Conservation (phyloP, 2,329 filamentous ascomycete species). For the Shiraia sp. region DNA sequence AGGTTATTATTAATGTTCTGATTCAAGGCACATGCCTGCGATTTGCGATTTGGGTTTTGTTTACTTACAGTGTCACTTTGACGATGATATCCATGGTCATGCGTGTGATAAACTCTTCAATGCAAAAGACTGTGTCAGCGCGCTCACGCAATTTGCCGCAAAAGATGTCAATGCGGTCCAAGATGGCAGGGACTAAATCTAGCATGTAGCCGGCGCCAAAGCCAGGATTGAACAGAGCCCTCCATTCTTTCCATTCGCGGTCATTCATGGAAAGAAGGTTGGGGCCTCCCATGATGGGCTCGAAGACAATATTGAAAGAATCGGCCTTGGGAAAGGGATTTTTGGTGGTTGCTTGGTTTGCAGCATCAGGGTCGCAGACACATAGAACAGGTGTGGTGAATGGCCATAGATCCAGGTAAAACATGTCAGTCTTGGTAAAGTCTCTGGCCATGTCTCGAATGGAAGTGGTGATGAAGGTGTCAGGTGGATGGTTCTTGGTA, state of each 20-base stretch:
- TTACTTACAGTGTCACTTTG: conserved; percentile 8
- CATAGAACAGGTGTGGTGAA: conserved; percentile 14
- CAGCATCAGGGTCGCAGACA: conserved; percentile 8
- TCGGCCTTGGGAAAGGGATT: conserved; percentile 11
- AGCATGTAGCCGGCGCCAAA: conserved; percentile 40
- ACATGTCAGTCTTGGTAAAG: conserved; percentile 8
- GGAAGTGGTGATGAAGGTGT: conserved; percentile 9
- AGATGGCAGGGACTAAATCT: too few species aligned
- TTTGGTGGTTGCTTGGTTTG: conserved; percentile 12
- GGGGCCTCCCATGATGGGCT: conserved; percentile 14
- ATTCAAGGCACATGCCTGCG: too few species aligned
- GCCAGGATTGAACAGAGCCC: conserved; percentile 21
- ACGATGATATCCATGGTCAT: conserved; percentile 11
- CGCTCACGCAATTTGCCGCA: not conserved
- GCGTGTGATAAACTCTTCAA: conserved; percentile 5
- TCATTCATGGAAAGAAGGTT: conserved; percentile 18
- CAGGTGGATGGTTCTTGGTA: conserved; percentile 7
- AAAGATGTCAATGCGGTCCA: too few species aligned
- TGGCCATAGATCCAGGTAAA: conserved; percentile 24
- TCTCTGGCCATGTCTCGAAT: conserved; percentile 29
- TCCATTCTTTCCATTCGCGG: conserved; percentile 32
- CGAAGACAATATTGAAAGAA: conserved; percentile 28
- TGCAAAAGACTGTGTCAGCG: not conserved
- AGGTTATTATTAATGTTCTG: not conserved
- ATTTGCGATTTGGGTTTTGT: too few species aligned